Conservation (phyloP, 2,329 filamentous ascomycete genomes). For the Fusarium praegraminearum region DNA sequence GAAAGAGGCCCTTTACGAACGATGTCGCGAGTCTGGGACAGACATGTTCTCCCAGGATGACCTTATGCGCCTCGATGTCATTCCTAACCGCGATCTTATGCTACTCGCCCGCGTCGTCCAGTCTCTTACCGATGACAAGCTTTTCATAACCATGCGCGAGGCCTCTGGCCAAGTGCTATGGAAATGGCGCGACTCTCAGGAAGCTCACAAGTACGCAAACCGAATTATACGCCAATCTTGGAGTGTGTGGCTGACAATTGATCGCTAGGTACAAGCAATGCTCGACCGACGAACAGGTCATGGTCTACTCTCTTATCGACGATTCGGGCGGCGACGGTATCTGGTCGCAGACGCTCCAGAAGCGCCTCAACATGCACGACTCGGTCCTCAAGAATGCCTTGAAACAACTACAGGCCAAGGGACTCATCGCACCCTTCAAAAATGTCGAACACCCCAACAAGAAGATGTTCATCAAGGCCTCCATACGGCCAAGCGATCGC, state of each 20-base stretch:
- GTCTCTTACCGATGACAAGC: conserved; percentile 69
- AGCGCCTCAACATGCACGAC: conserved; percentile 84
- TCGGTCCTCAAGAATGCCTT: conserved; percentile 83
- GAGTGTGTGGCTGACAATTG: conserved; percentile 28
- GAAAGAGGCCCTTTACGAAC: conserved; percentile 69
- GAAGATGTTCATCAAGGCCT: conserved; percentile 95
- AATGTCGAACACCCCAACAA: conserved; percentile 90
- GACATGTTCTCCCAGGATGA: conserved; percentile 70
- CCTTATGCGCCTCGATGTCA: conserved; percentile 67
- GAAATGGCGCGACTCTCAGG: conserved; percentile 69
- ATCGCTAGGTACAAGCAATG: conserved; percentile 67
- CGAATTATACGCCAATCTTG: background rate
- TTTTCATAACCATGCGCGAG: conserved; percentile 63
- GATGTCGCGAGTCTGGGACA: conserved; percentile 63
- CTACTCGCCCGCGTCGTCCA: conserved; percentile 68
- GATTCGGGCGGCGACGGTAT: conserved; percentile 86
- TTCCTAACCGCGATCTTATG: conserved; percentile 67
- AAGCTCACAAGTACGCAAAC: conserved; percentile 69
- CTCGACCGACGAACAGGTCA: conserved; percentile 77
- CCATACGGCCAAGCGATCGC: conserved; percentile 86
- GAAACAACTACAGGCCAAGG: conserved; percentile 84
- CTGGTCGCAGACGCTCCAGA: conserved; percentile 89
- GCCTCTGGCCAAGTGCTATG: conserved; percentile 60
- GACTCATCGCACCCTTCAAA: conserved; percentile 88
- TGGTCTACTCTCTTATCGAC: conserved; percentile 92